Percentiles rank a stretch among this genome's conserved stretches.
Conservation (phyloP, 305 asterid species). For the Fraxinus velutina region DNA sequence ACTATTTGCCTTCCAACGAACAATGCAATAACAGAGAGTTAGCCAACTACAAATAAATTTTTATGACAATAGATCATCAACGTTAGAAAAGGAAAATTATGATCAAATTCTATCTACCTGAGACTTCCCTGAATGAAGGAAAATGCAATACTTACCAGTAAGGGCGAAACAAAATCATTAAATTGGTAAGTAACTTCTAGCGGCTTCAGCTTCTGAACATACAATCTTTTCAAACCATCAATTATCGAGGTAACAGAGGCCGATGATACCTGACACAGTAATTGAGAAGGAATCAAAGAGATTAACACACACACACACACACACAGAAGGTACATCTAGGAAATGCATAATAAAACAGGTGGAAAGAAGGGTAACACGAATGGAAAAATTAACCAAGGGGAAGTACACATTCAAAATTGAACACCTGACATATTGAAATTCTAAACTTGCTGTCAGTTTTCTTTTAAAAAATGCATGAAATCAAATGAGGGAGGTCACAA, state of each 20-base stretch:
- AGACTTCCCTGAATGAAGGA: neutral
- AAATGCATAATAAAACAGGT: neutral
- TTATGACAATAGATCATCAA: slow-evolving; percentile 13
- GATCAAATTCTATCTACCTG: slow-evolving; percentile 3
- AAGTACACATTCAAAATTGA: neutral
- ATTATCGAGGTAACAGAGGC: slow-evolving; percentile 75
- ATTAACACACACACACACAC: neutral
- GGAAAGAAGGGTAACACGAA: neutral
- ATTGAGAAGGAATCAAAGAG: slow-evolving; percentile 19
- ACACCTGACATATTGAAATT: neutral
- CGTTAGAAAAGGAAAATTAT: neutral
- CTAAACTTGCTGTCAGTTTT: slow-evolving; percentile 2
- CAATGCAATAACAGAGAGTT: slow-evolving; percentile 24
- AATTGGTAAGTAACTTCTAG: slow-evolving; percentile 70
- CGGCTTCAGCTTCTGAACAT: slow-evolving; percentile 81
- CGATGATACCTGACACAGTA: slow-evolving; percentile 53
- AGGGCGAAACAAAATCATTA: slow-evolving; percentile 86
- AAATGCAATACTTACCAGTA: slow-evolving; percentile 51
- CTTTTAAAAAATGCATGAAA: neutral
- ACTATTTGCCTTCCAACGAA: slow-evolving; percentile 60
- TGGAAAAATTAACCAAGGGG: neutral
- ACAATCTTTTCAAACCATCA: slow-evolving; percentile 90
- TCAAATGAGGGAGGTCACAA: neutral
- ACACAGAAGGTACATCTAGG: neutral
- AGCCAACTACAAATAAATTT: slow-evolving; percentile 9